Conservation (phyloP, 2,329 filamentous ascomycete species). For the Bipolaris cookei region DNA sequence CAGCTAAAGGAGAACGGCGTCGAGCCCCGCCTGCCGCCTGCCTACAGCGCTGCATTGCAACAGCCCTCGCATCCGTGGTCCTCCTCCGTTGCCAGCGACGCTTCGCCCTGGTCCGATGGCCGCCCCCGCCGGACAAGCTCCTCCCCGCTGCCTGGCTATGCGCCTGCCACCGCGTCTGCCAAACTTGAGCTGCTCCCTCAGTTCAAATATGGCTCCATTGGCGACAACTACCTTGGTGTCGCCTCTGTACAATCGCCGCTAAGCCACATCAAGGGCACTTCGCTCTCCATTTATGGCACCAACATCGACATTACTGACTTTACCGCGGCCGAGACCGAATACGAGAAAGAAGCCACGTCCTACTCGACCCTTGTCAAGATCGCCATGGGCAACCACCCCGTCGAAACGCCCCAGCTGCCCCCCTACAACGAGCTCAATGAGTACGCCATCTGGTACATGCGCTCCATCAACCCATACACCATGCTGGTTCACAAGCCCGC, state of each 20-base stretch:
- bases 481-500: conserved; percentile 79
- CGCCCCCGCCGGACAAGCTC: conserved; percentile 30
- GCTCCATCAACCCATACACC: conserved; percentile 72
- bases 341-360: conserved; percentile 65
- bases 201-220: conserved; percentile 56
- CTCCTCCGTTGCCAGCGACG: conserved; percentile 23
- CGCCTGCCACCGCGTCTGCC: conserved; percentile 26
- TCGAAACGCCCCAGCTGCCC: conserved; percentile 66
- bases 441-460: conserved; percentile 78
- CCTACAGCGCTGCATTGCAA: conserved; percentile 37
- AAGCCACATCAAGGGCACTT: conserved; percentile 76
- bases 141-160: conserved; percentile 37
- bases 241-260: conserved; percentile 68
- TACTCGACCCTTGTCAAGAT: conserved; percentile 73
- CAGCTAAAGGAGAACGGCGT: conserved; percentile 67
- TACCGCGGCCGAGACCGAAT: conserved; percentile 68
- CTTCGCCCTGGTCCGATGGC: conserved; percentile 30
- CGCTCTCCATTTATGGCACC: conserved; percentile 78
- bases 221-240: conserved; percentile 71
- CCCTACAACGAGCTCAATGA: conserved; percentile 67
- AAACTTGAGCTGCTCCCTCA: conserved; percentile 48
- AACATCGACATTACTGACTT: conserved; percentile 80
- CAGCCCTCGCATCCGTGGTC: conserved; percentile 29
- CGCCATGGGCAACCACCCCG: conserved; percentile 61
- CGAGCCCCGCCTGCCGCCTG: conserved; percentile 60